phyloP scores from a whole-genome alignment of 1,139 yeast genomes.

The Kodamaea derodonti region DNA sequence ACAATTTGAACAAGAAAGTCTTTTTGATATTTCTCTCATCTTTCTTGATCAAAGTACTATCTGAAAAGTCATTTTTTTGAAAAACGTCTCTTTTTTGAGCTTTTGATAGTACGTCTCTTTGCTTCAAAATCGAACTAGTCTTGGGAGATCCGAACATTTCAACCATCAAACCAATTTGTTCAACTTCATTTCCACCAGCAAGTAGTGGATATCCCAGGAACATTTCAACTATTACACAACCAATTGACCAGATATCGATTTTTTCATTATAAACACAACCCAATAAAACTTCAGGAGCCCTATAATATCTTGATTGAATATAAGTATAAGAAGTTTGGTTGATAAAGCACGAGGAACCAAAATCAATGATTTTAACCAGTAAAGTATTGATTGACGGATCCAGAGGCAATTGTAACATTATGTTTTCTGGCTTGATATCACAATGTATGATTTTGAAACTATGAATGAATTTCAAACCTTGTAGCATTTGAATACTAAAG shows the following conservation, averaged over 20 bases:
- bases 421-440: conserved; percentile 70
- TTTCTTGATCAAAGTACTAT: conserved; percentile 4
- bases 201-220: conserved; percentile 20
- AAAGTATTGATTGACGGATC: conserved; percentile 20
- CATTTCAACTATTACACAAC: conserved; percentile 22
- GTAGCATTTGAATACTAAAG: conserved; percentile 53
- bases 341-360: conserved; percentile 55
- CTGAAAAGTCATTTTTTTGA: not conserved
- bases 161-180: conserved; percentile 19
- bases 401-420: conserved; percentile 45
- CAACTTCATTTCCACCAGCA: conserved; percentile 22
- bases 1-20: conserved; percentile 23
- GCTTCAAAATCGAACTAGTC: conserved; percentile 9
- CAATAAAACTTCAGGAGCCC: conserved; percentile 79
- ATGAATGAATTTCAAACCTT: conserved; percentile 62
- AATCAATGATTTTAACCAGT: conserved; percentile 56
- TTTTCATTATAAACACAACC: conserved; percentile 69
- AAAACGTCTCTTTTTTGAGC: conserved; percentile 3
- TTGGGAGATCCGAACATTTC: conserved; percentile 22
- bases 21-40: conserved; percentile 10
- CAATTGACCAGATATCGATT: conserved; percentile 27
- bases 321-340: conserved; percentile 52
- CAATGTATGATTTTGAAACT: conserved; percentile 64
- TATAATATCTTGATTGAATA: conserved; percentile 60
- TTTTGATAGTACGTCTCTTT: conserved; percentile 7